These are phyloP conservation scores for Teratosphaeria gauchensis DNA, from an alignment of 2,329 filamentous ascomycete genomes.

Conservation along the genomic window DNA sequence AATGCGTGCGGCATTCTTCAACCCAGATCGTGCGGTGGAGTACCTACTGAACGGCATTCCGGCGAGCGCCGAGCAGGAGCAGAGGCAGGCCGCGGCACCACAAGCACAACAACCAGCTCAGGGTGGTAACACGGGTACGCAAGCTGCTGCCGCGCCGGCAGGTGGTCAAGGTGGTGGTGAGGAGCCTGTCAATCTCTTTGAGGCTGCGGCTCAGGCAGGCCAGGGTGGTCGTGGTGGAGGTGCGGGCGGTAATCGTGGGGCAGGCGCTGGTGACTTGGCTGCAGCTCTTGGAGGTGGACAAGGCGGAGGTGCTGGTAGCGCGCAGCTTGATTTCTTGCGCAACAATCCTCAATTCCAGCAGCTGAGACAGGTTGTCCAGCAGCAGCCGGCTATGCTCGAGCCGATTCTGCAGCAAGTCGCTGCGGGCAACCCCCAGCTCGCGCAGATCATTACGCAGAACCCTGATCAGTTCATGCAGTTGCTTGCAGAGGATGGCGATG, in stretches of 20 bases:
- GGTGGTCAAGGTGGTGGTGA: slow-evolving; percentile 41
- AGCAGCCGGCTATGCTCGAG: slow-evolving; percentile 97
- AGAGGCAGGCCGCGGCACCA: slow-evolving; percentile 41
- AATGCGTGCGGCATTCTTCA: slow-evolving; percentile 93
- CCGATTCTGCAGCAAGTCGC: slow-evolving; percentile 94
- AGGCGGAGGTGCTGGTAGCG: slow-evolving; percentile 42
- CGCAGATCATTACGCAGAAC: slow-evolving; percentile 82
- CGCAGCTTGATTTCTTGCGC: slow-evolving; percentile 82
- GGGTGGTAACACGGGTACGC: slow-evolving; percentile 28
- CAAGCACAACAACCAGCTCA: slow-evolving; percentile 28
- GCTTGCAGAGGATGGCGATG: slow-evolving; percentile 79
- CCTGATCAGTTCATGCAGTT: slow-evolving; percentile 88
- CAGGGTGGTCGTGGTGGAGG: slow-evolving; percentile 21
- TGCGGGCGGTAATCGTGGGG: slow-evolving; percentile 33
- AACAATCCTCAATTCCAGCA: slow-evolving; percentile 98
- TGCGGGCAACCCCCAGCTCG: slow-evolving; percentile 87
- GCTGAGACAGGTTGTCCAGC: slow-evolving; percentile 90
- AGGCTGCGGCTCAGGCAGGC: slow-evolving; percentile 66
- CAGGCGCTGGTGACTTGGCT: slow-evolving; percentile 30
- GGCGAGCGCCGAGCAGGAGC: slow-evolving; percentile 66
- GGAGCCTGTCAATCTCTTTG: slow-evolving; percentile 76
- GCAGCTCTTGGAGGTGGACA: slow-evolving; percentile 27
- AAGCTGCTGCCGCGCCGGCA: slow-evolving; percentile 16
- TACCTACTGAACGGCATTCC: slow-evolving; percentile 91
- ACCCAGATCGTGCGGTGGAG: slow-evolving; percentile 93